Conservation (phyloP, 768 basidiomycete species). For the Suillus tomentosus region DNA sequence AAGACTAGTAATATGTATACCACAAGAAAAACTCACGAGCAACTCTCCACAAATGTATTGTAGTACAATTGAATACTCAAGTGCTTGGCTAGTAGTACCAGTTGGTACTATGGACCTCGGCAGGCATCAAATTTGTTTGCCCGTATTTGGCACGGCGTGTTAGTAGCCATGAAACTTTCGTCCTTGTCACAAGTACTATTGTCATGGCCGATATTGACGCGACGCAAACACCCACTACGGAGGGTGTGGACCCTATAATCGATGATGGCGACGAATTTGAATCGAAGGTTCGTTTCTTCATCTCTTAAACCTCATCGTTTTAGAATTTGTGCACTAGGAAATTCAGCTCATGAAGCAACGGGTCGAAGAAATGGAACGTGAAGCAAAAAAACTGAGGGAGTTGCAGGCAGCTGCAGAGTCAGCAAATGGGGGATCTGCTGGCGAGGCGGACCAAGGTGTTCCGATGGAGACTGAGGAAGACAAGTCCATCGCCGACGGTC, state of each 20-base stretch:
- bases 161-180: constrained; percentile 27
- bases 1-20: neutral
- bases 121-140: constrained; percentile 20
- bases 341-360: constrained; percentile 89
- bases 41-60: neutral
- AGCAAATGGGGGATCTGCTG: constrained; percentile 48
- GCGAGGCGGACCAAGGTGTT: constrained; percentile 45
- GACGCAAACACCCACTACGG: constrained; percentile 39
- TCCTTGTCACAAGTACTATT: constrained; percentile 20
- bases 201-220: constrained; percentile 56
- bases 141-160: constrained; percentile 26
- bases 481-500: constrained; percentile 71
- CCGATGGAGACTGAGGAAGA: constrained; percentile 86
- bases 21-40: neutral
- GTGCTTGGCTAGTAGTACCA: neutral
- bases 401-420: constrained; percentile 78
- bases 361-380: constrained; percentile 91
- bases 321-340: constrained; percentile 54
- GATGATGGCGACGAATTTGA: constrained; percentile 69
- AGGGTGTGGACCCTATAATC: constrained; percentile 36
- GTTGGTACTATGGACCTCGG: neutral
- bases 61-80: neutral
- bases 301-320: constrained; percentile 16
- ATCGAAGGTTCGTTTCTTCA: constrained; percentile 46
- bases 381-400: constrained; percentile 85